phyloP scores from a whole-genome alignment of 495 filamentous ascomycete species.

The Rostrohypoxylon terebratum region DNA sequence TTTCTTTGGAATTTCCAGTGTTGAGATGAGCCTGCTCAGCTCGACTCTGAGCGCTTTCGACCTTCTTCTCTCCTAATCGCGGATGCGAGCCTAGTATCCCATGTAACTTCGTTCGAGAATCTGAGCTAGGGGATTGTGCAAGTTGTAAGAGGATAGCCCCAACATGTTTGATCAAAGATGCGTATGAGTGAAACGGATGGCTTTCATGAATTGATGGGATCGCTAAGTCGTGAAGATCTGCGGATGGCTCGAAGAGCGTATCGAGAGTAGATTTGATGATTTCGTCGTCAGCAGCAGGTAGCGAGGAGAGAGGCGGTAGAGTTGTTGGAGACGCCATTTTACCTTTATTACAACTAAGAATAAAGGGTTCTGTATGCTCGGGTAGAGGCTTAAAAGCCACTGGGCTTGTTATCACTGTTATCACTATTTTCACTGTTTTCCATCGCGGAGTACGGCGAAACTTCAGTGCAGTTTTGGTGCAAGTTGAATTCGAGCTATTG shows the following conservation, averaged over 20 bases:
- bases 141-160: slow-evolving; percentile 36
- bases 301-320: slow-evolving; percentile 41
- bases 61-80: slow-evolving; percentile 81
- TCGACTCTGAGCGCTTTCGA: slow-evolving; percentile 74
- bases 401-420: background rate
- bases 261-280: slow-evolving; percentile 69
- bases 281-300: slow-evolving; percentile 29
- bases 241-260: slow-evolving; percentile 86
- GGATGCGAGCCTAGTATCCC: slow-evolving; percentile 89
- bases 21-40: slow-evolving; percentile 84
- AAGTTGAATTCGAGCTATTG: background rate
- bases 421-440: no score
- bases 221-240: slow-evolving; percentile 77
- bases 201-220: slow-evolving; percentile 72
- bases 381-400: no score
- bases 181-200: slow-evolving; percentile 32
- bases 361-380: no score
- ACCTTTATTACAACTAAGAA: no score
- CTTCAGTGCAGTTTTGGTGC: background rate
- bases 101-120: slow-evolving; percentile 51
- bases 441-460: slow-evolving; percentile 14
- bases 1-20: slow-evolving; percentile 42
- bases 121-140: slow-evolving; percentile 17
- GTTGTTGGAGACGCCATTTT: slow-evolving; percentile 26
- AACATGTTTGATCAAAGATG: slow-evolving; percentile 36